Percentiles rank a stretch among this genome's conserved stretches.
Evolutionary conservation across 2,329 filamentous ascomycete species (phyloP).

Genomic region (Aspergillus clavatus): DNA sequence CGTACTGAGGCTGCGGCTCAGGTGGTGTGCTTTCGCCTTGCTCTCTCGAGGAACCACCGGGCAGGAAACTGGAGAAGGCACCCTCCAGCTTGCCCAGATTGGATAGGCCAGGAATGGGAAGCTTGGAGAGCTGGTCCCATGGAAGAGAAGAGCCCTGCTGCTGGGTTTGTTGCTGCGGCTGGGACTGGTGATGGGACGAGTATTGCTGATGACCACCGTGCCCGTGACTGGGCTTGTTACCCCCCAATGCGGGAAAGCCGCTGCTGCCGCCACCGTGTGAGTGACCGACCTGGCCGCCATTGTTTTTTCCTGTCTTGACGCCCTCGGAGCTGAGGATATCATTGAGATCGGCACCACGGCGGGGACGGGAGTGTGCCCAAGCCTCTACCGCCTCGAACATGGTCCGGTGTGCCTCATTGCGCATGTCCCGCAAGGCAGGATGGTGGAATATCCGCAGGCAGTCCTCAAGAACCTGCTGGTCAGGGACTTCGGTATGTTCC

Average conservation of each 20-base stretch:
- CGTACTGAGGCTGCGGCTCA: constrained; percentile 6
- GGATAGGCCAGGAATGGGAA: constrained; percentile 37
- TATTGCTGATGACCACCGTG: constrained; percentile 21
- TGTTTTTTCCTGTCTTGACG: constrained; percentile 75
- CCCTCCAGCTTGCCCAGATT: constrained; percentile 33
- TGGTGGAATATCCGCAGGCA: constrained; percentile 84
- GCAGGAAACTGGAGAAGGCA: constrained; percentile 27
- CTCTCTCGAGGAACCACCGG: constrained; percentile 23
- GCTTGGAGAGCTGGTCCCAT: constrained; percentile 28
- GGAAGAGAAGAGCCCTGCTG: constrained; percentile 24
- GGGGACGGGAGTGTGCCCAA: constrained; percentile 69
- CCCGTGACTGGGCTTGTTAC: constrained; percentile 12
- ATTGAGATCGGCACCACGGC: constrained; percentile 64
- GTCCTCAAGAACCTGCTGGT: constrained; percentile 78
- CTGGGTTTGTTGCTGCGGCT: constrained; percentile 19
- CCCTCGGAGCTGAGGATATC: constrained; percentile 74
- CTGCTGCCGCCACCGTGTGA: constrained; percentile 30
- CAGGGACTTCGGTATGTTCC: constrained; percentile 78
- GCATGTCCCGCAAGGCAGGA: constrained; percentile 71
- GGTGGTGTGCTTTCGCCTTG: constrained; percentile 9
- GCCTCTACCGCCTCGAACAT: constrained; percentile 85
- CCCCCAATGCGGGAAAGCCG: constrained; percentile 23
- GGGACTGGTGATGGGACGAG: constrained; percentile 13
- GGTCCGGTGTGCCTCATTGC: constrained; percentile 71
- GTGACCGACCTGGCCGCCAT: constrained; percentile 26